Evolutionary conservation across 2,329 filamentous ascomycete genomes (phyloP).

Genomic region (Pseudonectria buxi): DNA sequence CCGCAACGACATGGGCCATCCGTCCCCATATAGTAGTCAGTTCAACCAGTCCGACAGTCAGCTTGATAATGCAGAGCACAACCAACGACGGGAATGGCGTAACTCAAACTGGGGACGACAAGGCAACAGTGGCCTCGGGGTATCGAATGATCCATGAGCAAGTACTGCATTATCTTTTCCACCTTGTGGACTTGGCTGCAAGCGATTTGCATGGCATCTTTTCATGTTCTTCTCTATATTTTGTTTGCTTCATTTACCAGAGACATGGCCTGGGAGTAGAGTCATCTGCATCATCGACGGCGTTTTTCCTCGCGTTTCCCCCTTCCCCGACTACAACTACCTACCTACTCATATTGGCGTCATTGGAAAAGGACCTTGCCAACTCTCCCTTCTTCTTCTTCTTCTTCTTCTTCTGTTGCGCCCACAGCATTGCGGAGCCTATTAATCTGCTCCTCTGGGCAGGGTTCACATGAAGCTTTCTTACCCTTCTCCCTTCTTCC

Average conservation of each 20-base stretch:
- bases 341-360: too few species aligned
- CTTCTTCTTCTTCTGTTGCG: slow-evolving; percentile 9
- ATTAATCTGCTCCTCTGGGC: slow-evolving; percentile 4
- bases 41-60: slow-evolving; percentile 39
- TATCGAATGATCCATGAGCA: slow-evolving; percentile 38
- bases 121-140: slow-evolving; percentile 42
- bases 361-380: too few species aligned
- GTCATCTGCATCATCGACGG: slow-evolving; percentile 33
- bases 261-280: slow-evolving; percentile 27
- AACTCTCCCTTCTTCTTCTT: slow-evolving; percentile 9
- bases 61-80: slow-evolving; percentile 33
- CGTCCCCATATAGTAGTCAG: slow-evolving; percentile 39
- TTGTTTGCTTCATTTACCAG: slow-evolving; percentile 16
- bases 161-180: slow-evolving; percentile 10
- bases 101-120: slow-evolving; percentile 50
- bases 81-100: slow-evolving; percentile 48
- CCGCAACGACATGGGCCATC: slow-evolving; percentile 35
- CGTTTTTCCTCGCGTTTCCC: slow-evolving; percentile 24
- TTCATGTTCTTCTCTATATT: slow-evolving; percentile 8
- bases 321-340: too few species aligned
- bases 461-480: not conserved
- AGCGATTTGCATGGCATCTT: not conserved
- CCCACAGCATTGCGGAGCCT: not conserved
- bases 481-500: slow-evolving; percentile 10
- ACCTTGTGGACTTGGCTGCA: slow-evolving; percentile 1